A percentile compares a stretch with the other conserved stretches of the same genome.
Conservation (phyloP, 2,329 filamentous ascomycete genomes). For the Metarhizium album region DNA sequence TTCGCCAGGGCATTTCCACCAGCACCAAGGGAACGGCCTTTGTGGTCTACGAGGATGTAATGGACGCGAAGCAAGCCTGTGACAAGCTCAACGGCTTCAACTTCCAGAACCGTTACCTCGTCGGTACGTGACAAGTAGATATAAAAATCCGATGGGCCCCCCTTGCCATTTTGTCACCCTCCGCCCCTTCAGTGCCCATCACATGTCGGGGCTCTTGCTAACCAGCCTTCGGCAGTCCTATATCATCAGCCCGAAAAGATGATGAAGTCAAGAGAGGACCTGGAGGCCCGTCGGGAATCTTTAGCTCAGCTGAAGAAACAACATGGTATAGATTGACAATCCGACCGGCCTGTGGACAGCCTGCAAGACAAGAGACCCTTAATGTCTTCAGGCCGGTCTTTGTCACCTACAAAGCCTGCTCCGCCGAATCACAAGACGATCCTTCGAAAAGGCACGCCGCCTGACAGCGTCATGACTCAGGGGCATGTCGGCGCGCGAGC, state of each 20-base stretch:
- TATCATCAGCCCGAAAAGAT: slow-evolving; percentile 58
- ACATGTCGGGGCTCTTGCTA: neutral
- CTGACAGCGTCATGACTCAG: slow-evolving; percentile 22
- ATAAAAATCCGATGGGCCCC: neutral
- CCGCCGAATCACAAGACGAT: slow-evolving; percentile 32
- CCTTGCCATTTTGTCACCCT: neutral
- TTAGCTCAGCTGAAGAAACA: slow-evolving; percentile 97
- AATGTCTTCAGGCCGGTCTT: slow-evolving; percentile 53
- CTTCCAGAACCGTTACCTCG: slow-evolving; percentile 98
- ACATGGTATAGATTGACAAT: slow-evolving; percentile 96
- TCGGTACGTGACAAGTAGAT: slow-evolving; percentile 52
- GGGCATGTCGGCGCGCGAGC: slow-evolving; percentile 27
- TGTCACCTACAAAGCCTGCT: slow-evolving; percentile 30
- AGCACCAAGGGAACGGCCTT: slow-evolving; percentile 98
- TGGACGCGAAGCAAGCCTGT: slow-evolving; percentile 97
- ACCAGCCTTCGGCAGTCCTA: slow-evolving; percentile 33
- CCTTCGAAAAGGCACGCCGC: slow-evolving; percentile 31
- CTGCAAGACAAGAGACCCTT: slow-evolving; percentile 30
- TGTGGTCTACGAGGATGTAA: slow-evolving; percentile 98
- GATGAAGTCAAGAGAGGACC: slow-evolving; percentile 79
- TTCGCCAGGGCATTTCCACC: slow-evolving; percentile 93
- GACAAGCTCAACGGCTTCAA: slow-evolving; percentile 99
- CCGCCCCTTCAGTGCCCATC: neutral
- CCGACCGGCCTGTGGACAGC: slow-evolving; percentile 55
- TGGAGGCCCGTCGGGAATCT: slow-evolving; percentile 88